Evolutionary conservation across 2,329 filamentous ascomycete species (phyloP).

Genomic region (Cordyceps militaris): DNA sequence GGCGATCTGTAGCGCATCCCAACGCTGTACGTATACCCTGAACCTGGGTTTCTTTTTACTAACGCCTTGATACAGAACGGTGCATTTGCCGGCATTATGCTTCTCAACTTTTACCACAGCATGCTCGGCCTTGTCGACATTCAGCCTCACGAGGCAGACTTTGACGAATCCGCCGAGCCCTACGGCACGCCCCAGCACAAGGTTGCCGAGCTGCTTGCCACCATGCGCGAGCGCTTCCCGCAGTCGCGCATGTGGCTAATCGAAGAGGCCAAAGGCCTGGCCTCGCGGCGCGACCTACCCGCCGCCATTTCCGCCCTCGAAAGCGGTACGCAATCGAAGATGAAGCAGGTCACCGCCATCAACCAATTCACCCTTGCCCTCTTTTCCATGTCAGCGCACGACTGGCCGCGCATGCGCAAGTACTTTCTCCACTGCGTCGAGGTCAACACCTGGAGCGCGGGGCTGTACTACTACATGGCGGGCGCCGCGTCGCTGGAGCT

Average conservation of each 20-base stretch:
- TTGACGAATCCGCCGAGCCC: constrained; percentile 47
- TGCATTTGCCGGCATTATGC: constrained; percentile 74
- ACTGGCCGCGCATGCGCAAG: constrained; percentile 66
- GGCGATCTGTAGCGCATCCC: constrained; percentile 77
- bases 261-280: constrained; percentile 74
- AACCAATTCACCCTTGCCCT: constrained; percentile 79
- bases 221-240: constrained; percentile 73
- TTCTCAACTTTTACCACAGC: constrained; percentile 84
- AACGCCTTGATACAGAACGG: constrained; percentile 49
- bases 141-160: constrained; percentile 53
- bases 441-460: constrained; percentile 85
- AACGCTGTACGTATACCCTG: constrained; percentile 49
- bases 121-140: constrained; percentile 86
- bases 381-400: constrained; percentile 69
- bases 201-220: constrained; percentile 58
- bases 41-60: neutral
- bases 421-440: constrained; percentile 69
- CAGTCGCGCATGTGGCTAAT: constrained; percentile 79
- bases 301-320: constrained; percentile 60
- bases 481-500: constrained; percentile 72
- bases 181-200: constrained; percentile 66
- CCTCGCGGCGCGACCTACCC: constrained; percentile 58
- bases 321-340: constrained; percentile 55
- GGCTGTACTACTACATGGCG: constrained; percentile 83
- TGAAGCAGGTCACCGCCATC: constrained; percentile 83